A percentile compares a stretch with the other conserved stretches of the same genome.
Conservation (phyloP, 1,284 basidiomycete species). For the Rhodotorula sp. region DNA sequence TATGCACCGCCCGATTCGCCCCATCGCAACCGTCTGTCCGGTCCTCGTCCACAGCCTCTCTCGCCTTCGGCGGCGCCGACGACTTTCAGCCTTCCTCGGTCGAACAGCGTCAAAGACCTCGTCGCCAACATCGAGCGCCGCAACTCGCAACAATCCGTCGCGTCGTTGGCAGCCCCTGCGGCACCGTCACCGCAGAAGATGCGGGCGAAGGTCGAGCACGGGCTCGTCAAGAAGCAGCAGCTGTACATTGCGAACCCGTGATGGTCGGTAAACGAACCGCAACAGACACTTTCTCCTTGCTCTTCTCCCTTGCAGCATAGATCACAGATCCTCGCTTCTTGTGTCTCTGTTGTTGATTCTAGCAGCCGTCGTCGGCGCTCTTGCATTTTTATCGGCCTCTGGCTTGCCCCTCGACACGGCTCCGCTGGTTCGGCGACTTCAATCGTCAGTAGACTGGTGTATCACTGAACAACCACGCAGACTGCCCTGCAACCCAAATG, state of each 20-base stretch:
- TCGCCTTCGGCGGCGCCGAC: not conserved
- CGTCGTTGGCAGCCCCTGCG: not conserved
- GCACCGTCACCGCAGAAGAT: not conserved
- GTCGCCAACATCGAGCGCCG: conserved; percentile 28
- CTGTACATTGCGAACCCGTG: conserved; percentile 34
- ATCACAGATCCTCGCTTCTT: too few relatives aligned
- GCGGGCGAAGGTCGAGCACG: conserved; percentile 25
- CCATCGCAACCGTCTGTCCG: conserved; percentile 12
- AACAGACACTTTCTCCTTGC: conserved; percentile 11
- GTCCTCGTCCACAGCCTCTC: conserved; percentile 21
- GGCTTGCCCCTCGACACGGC: too few relatives aligned
- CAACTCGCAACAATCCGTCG: not conserved
- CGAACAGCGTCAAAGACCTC: conserved; percentile 27
- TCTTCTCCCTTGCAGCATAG: not conserved
- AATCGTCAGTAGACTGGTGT: too few relatives aligned
- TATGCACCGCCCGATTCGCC: conserved; percentile 10
- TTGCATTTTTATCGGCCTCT: too few relatives aligned
- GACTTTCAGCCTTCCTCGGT: conserved; percentile 7
- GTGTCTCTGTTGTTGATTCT: too few relatives aligned
- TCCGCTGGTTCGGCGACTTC: too few relatives aligned
- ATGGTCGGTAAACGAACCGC: too few relatives aligned
- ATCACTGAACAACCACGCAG: too few relatives aligned
- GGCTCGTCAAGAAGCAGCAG: conserved; percentile 27
- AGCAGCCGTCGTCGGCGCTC: too few relatives aligned
- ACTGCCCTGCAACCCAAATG: too few relatives aligned